Evolutionary conservation across 106 monocot species (phyloP).

Genomic region (Chionographis japonica): DNA sequence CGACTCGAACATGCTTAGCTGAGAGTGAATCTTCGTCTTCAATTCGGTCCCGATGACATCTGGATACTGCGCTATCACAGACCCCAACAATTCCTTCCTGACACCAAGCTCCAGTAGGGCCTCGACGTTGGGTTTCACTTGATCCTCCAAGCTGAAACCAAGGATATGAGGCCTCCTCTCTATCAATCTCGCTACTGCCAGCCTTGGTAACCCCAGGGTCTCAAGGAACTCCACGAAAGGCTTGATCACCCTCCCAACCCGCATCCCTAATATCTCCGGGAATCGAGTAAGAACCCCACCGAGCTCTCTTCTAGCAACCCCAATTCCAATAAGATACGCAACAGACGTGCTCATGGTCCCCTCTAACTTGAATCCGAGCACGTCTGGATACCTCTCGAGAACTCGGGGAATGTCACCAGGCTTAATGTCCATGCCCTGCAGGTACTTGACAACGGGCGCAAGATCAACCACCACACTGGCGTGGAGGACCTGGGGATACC

Average conservation of each 20-base stretch:
- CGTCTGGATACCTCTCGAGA: slow-evolving; percentile 85
- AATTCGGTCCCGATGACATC: slow-evolving; percentile 78
- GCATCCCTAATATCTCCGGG: slow-evolving; percentile 90
- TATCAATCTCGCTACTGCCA: slow-evolving; percentile 59
- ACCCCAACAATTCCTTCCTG: slow-evolving; percentile 37
- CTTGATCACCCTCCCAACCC: slow-evolving; percentile 82
- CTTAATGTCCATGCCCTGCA: slow-evolving; percentile 82
- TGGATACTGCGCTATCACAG: slow-evolving; percentile 59
- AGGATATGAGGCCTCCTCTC: slow-evolving; percentile 77
- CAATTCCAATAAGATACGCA: slow-evolving; percentile 82
- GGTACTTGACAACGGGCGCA: slow-evolving; percentile 74
- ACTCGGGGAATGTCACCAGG: slow-evolving; percentile 59
- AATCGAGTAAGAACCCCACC: slow-evolving; percentile 67
- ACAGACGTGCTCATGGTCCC: slow-evolving; percentile 99
- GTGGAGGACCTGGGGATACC: slow-evolving; percentile 96
- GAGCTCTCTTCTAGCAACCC: slow-evolving; percentile 66
- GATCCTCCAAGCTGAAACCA: slow-evolving; percentile 62
- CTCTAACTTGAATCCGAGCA: slow-evolving; percentile 92
- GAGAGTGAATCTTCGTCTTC: slow-evolving; percentile 52
- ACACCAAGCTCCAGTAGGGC: slow-evolving; percentile 65
- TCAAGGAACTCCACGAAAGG: slow-evolving; percentile 80
- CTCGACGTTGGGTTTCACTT: slow-evolving; percentile 69
- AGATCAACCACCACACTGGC: slow-evolving; percentile 91
- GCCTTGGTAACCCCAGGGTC: slow-evolving; percentile 54
- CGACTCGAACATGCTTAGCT: slow-evolving; percentile 64